These are phyloP conservation scores for Nemania sp. DNA, from an alignment of 2,329 filamentous ascomycete species.

Conservation along the genomic window DNA sequence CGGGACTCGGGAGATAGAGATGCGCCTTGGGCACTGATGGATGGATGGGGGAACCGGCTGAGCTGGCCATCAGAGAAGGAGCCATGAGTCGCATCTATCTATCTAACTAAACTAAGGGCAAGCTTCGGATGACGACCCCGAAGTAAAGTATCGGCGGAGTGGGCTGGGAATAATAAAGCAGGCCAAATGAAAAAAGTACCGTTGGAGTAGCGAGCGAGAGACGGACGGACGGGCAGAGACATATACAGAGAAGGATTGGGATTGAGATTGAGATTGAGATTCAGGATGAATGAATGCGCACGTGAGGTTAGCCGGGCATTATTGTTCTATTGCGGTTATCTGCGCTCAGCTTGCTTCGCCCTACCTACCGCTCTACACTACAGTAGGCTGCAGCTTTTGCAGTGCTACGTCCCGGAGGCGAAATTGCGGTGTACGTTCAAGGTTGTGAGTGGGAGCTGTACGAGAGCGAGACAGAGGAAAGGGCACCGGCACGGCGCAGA, in stretches of 20 bases:
- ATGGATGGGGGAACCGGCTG: background rate
- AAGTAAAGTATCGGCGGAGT: conserved; percentile 12
- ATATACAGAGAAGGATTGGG: no score
- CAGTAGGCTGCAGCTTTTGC: conserved; percentile 17
- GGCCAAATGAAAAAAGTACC: background rate
- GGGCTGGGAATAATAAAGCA: background rate
- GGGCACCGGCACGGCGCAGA: conserved; percentile 1
- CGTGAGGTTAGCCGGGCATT: background rate
- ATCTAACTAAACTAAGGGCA: background rate
- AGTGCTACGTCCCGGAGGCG: background rate
- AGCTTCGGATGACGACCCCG: conserved; percentile 2
- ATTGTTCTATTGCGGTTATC: conserved; percentile 9
- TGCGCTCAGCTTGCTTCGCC: conserved; percentile 22
- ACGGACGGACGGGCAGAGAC: background rate
- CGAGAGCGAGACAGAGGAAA: background rate
- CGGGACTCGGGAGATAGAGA: background rate
- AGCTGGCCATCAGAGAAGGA: conserved; percentile 1
- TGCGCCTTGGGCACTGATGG: conserved; percentile 10
- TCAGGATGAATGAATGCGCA: background rate
- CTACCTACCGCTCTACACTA: background rate
- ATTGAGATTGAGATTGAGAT: no score
- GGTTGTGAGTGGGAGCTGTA: background rate
- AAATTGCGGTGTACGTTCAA: no score
- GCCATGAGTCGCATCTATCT: background rate
- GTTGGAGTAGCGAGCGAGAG: background rate